phyloP scores from a whole-genome alignment of 805 yeast genomes.

The Ogataea trehaloabstinens region DNA sequence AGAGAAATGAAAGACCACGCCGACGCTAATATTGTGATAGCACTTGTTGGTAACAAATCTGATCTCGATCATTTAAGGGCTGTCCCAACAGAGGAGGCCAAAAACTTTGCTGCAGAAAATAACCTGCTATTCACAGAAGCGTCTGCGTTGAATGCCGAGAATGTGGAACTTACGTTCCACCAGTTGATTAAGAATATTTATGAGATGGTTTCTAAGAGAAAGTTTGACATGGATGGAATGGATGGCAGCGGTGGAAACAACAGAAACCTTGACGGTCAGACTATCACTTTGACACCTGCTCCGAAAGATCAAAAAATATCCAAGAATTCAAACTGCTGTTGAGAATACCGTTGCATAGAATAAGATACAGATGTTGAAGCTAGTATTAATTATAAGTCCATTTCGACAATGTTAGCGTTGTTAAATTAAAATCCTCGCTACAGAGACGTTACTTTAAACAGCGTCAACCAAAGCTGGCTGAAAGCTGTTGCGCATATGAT shows the following conservation, averaged over 20 bases:
- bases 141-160: conserved; percentile 88
- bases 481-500: too few species aligned
- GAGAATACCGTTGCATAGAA: conserved; percentile 2
- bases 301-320: conserved; percentile 72
- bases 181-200: conserved; percentile 90
- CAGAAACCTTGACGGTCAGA: conserved; percentile 77
- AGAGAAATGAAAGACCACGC: conserved; percentile 90
- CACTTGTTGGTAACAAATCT: conserved; percentile 87
- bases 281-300: conserved; percentile 88
- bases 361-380: neutral
- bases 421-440: neutral
- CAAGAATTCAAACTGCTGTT: conserved; percentile 71
- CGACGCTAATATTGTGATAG: conserved; percentile 91
- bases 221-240: conserved; percentile 79
- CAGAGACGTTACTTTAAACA: neutral
- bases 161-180: conserved; percentile 92
- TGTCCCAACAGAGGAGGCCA: conserved; percentile 97
- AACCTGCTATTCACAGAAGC: conserved; percentile 93
- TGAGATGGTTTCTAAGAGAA: conserved; percentile 92
- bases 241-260: conserved; percentile 34
- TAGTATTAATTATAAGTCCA: neutral
- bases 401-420: neutral
- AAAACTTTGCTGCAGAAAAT: conserved; percentile 90
- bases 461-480: too few species aligned
- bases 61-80: conserved; percentile 92